Conservation (phyloP, 1,284 basidiomycete species). For the Coriolopsis trogii region DNA sequence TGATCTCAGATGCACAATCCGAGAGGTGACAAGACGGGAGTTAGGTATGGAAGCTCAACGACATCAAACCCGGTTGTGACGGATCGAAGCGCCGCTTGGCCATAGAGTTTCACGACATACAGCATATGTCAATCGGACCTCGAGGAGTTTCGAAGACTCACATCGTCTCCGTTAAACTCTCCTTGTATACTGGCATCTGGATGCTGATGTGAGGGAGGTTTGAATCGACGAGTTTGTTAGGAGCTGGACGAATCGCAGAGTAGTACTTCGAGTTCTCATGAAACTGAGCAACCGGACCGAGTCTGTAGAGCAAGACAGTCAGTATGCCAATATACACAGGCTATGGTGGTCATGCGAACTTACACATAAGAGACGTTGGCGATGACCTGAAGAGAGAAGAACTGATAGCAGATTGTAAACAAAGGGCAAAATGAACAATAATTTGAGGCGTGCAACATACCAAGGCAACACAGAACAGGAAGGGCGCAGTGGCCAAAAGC, state of each 20-base stretch:
- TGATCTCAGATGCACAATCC: slow-evolving; percentile 3
- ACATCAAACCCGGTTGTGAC: no score
- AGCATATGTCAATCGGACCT: no score
- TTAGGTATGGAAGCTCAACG: no score
- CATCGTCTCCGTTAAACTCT: slow-evolving; percentile 70
- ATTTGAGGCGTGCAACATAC: slow-evolving; percentile 53
- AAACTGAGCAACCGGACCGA: slow-evolving; percentile 77
- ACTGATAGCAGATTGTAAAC: slow-evolving; percentile 46
- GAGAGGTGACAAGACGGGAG: no score
- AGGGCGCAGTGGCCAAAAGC: slow-evolving; percentile 64
- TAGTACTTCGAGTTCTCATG: slow-evolving; percentile 76
- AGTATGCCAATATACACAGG: not conserved
- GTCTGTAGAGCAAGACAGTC: slow-evolving; percentile 32
- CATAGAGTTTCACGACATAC: no score
- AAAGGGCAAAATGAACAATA: not conserved
- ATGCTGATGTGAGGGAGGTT: slow-evolving; percentile 74
- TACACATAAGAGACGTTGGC: slow-evolving; percentile 61
- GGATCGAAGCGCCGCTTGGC: no score
- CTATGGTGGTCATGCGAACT: slow-evolving; percentile 34
- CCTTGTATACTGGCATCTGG: slow-evolving; percentile 83
- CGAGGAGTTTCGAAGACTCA: slow-evolving; percentile 38
- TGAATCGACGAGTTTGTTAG: slow-evolving; percentile 62
- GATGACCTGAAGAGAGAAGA: slow-evolving; percentile 65
- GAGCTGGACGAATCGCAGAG: slow-evolving; percentile 58
- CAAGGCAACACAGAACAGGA: slow-evolving; percentile 73